phyloP scores from a whole-genome alignment of 116 monocot species.

The Trichopus zeylanicus region DNA sequence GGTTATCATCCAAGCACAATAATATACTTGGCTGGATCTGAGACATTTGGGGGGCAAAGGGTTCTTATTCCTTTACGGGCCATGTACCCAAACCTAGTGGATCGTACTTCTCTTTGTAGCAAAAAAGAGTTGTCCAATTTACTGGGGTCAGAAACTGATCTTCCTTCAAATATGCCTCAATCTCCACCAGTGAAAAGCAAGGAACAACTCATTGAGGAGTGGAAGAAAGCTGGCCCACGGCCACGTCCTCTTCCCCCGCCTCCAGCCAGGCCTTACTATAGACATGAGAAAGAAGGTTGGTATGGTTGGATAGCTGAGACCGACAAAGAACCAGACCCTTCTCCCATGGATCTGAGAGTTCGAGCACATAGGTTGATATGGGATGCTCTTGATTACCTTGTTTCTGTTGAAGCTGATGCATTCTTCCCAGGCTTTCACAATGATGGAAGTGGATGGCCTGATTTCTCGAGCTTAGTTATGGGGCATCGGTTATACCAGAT shows the following conservation, averaged over 20 bases:
- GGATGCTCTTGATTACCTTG: constrained; percentile 96
- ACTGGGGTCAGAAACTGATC: constrained; percentile 59
- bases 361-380: constrained; percentile 80
- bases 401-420: constrained; percentile 90
- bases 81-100: constrained; percentile 74
- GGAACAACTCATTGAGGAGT: constrained; percentile 54
- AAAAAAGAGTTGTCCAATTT: constrained; percentile 51
- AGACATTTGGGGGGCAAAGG: constrained; percentile 92
- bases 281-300: constrained; percentile 92
- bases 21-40: constrained; percentile 85
- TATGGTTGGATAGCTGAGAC: constrained; percentile 89
- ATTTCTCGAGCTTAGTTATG: constrained; percentile 87
- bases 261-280: constrained; percentile 73
- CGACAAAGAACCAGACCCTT: constrained; percentile 70
- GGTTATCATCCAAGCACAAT: constrained; percentile 83
- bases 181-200: constrained; percentile 49
- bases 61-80: constrained; percentile 71
- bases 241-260: constrained; percentile 95
- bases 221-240: constrained; percentile 84
- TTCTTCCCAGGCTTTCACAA: constrained; percentile 91
- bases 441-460: constrained; percentile 78
- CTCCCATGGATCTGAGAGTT: constrained; percentile 49
- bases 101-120: constrained; percentile 69
- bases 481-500: constrained; percentile 70
- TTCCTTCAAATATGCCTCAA: constrained; percentile 30